Percentiles rank a stretch among this genome's conserved stretches.
phyloP scores from a whole-genome alignment of 805 yeast genomes.

The Kodamaea leandrae region DNA sequence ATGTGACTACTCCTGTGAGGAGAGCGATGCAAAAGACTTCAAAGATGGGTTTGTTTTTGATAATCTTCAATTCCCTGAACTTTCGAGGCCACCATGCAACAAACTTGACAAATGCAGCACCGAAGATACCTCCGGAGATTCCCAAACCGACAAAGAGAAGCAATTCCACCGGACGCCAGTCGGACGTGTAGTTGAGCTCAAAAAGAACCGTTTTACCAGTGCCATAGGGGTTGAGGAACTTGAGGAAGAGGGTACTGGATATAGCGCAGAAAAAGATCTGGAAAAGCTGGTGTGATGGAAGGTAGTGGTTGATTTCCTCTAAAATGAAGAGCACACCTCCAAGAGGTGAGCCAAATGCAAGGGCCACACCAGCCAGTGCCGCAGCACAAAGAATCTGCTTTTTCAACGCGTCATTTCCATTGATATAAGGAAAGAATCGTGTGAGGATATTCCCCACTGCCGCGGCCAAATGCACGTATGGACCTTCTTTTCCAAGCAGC shows the following conservation, averaged over 20 bases:
- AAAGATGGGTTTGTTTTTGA: constrained; percentile 37
- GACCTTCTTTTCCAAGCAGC: constrained; percentile 60
- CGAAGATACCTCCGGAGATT: constrained; percentile 52
- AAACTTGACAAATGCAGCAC: constrained; percentile 49
- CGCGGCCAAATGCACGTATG: constrained; percentile 58
- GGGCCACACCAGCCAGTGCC: constrained; percentile 58
- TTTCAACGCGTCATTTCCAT: constrained; percentile 47
- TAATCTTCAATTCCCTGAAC: constrained; percentile 31
- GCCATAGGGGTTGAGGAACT: constrained; percentile 55
- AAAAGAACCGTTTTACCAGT: constrained; percentile 58
- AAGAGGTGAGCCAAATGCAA: constrained; percentile 59
- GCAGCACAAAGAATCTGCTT: constrained; percentile 56
- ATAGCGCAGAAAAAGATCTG: constrained; percentile 57
- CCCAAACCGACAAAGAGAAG: constrained; percentile 47
- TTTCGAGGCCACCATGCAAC: constrained; percentile 44
- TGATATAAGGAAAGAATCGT: constrained; percentile 44
- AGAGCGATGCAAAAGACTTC: constrained; percentile 47
- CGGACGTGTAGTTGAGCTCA: constrained; percentile 48
- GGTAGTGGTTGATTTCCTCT: constrained; percentile 55
- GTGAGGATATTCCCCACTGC: constrained; percentile 56
- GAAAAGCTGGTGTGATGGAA: constrained; percentile 53
- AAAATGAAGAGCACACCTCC: constrained; percentile 58
- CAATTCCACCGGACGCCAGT: constrained; percentile 52
- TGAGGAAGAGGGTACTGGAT: constrained; percentile 48
- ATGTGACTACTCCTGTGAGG: constrained; percentile 47